Base-by-base conservation (phyloP, 2,329 filamentous ascomycete species). In the Dothidotthia symphoricarpi region DNA sequence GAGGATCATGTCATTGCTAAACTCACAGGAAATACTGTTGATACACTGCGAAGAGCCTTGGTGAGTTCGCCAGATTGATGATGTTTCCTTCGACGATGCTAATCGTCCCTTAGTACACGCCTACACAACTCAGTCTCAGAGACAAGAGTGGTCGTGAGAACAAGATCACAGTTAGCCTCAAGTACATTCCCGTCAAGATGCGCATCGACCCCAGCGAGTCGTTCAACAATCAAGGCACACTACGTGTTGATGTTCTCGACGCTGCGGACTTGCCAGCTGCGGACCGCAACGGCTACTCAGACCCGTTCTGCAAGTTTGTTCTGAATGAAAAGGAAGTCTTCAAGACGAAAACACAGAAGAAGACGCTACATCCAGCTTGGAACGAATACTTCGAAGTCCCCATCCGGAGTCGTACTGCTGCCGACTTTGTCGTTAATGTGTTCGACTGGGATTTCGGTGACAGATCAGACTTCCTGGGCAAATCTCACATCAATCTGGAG, bases 391-490 rank as follows among this genome's bases (percentile, higher is more conserved):
- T 98, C 59, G 90, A 96, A 66, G 76, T 88, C 1, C 75, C 82
- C 1, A 74, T 98, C 35, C 82, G 87, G 13, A 95, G 89, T 11
- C 80, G 93, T 41, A 95, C 89, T 12, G 88, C 78, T 0, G 86
- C 90, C 25, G 80, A 93, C 16, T 93, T 98, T 69, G 77, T 76
- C 22, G 82, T 88, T 57, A 86, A 87, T 39, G 83, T 97, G 2
- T 95, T 84, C 64, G 93, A 98, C 63, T 98, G 91, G 80, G 93
- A 98, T 66, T 95, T 97, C 73, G 91, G 88, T 31, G 89, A 95
- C 66, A 91, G 90, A 68, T 88, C 90, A 1, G 93, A 98, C 67
- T 86, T 85, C 63, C 72, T 98, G n/a, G 93, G 93, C 29, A 78
- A 76, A 42, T 76, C 88, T 0, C 70, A 73, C 4, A 88, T 98